These are phyloP conservation scores for Allantophomopsis lycopodina DNA, from an alignment of 2,329 filamentous ascomycete genomes.

Conservation along the genomic window DNA sequence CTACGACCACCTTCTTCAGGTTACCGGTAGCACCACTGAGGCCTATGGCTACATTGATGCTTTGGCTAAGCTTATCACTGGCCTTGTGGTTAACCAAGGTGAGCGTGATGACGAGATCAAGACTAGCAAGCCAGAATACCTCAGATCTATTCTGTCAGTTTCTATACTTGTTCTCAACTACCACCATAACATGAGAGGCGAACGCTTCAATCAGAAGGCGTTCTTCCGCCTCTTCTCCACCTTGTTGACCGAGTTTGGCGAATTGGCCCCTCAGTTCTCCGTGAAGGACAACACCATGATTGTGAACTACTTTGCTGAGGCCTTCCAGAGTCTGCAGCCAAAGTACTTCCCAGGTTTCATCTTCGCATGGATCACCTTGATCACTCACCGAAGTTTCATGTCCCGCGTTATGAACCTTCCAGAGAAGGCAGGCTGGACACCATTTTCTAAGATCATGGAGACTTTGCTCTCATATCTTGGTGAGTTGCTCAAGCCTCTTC, in stretches of 20 bases:
- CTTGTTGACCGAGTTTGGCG: constrained; percentile 62
- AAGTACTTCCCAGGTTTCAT: constrained; percentile 67
- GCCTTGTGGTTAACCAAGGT: constrained; percentile 60
- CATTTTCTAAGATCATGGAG: constrained; percentile 61
- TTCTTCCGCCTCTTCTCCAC: constrained; percentile 86
- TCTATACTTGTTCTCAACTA: constrained; percentile 71
- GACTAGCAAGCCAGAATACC: constrained; percentile 51
- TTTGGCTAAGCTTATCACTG: constrained; percentile 65
- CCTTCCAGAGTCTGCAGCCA: constrained; percentile 63
- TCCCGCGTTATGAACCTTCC: constrained; percentile 59
- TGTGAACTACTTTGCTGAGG: constrained; percentile 39
- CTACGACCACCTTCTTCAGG: constrained; percentile 57
- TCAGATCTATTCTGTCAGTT: constrained; percentile 69
- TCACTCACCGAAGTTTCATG: constrained; percentile 77
- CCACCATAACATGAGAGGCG: constrained; percentile 68
- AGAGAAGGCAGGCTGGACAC: constrained; percentile 59
- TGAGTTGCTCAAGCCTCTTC: constrained; percentile 63
- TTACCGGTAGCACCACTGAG: constrained; percentile 42
- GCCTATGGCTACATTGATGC: constrained; percentile 58
- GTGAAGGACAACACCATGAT: constrained; percentile 35
- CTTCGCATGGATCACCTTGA: constrained; percentile 71
- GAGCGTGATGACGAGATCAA: constrained; percentile 43
- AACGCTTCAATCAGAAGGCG: constrained; percentile 73
- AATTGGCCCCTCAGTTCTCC: constrained; percentile 40
- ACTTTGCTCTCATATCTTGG: constrained; percentile 62